Evolutionary conservation across 768 basidiomycete species (phyloP), one percentile per base, ranked within the genome.

Genomic region (Trametes cinnabarina): DNA sequence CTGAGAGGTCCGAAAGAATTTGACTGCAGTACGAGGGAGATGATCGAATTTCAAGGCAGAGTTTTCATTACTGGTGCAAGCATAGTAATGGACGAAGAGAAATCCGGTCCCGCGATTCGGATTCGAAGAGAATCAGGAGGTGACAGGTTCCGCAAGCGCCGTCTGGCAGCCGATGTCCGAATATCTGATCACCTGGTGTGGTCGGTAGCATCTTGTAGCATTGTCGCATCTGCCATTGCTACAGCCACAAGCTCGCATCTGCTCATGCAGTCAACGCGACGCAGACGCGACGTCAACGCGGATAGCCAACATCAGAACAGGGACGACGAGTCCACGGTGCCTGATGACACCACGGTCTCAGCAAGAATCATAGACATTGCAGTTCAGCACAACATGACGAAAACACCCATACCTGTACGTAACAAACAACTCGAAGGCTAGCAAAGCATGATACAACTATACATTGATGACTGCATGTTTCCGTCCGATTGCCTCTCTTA

Each of bases 401-500:
- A 11, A 19, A 42, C 5, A 44, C 5, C 19, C n/a, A n/a, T n/a
- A n/a, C n/a, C n/a, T n/a, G n/a, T n/a, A n/a, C n/a, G n/a, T n/a
- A n/a, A n/a, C n/a, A n/a, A n/a, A 46, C 12, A 9, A 43, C 40
- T 11, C 25, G 15, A 37, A 17, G 43, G 17, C 46, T 20, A 46
- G 28, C 47, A 57, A 41, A 51, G 49, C 42, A 47, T 51, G 8
- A 20, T 57, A 57, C 42, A 47, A 26, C 46, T 40, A 35, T 40
- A 47, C 46, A 55, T 28, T 41, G 35, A 14, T 39, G 34, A n/a
- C 41, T 55, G 37, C 4, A 20, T 5, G 19, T 37, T 12, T 14
- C 37, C 3, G 32, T 14, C 25, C n/a, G 1, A 14, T 7, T 8
- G 8, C 7, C 3, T 41, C 43, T 11, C 44, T 35, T 44, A 55